Base-by-base conservation (phyloP, 1,139 yeast species). In the Taphrina deformans region DNA sequence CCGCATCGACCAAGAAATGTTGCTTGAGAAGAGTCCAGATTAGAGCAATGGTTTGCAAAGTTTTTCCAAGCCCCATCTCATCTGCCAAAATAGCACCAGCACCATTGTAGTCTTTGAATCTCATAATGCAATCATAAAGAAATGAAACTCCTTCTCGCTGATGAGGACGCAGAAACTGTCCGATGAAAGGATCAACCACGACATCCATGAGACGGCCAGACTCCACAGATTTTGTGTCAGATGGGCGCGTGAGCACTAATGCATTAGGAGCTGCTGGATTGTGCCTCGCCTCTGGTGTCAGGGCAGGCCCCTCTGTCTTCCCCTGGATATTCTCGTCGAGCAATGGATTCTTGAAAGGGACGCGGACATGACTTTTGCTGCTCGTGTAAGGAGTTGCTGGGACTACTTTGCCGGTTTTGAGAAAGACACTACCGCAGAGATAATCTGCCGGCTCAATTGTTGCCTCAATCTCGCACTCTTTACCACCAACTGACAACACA, bases 11-110 rank as follows among this genome's bases (percentile, higher is more conserved):
- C 53, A 75, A 72, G 0, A 96, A 96, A 18, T 85, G 84, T 71
- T 90, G 97, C 70, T 64, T 86, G 35, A 90, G 74, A 23, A 95
- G 75, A 0, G 97, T 90, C 96, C 96, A 90, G 2, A 93, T 80
- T 41, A 91, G 74, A 0, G 96, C 73, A 3, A 93, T 92, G 0
- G 97, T 85, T 83, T 87, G 91, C 41, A 93, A 76, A 0, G 98
- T 92, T 73, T 93, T 93, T 0, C 99, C 99, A 27, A 93, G 79
- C 0, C 99, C 99, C 99, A 93, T 93, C 73, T 93, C 98, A 75
- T 93, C 99, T 0, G 99, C 99, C 59, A 93, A 75, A 6, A 93
- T 77, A 1, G 95, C 93, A 0, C 99, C 98, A 56, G 78, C 73
- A 1, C 87, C 89, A 27, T 80, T 77, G n/a, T 65, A 58, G 23